Evolutionary conservation across 495 filamentous ascomycete species (phyloP).

Genomic region (Aspergillus affinis): DNA sequence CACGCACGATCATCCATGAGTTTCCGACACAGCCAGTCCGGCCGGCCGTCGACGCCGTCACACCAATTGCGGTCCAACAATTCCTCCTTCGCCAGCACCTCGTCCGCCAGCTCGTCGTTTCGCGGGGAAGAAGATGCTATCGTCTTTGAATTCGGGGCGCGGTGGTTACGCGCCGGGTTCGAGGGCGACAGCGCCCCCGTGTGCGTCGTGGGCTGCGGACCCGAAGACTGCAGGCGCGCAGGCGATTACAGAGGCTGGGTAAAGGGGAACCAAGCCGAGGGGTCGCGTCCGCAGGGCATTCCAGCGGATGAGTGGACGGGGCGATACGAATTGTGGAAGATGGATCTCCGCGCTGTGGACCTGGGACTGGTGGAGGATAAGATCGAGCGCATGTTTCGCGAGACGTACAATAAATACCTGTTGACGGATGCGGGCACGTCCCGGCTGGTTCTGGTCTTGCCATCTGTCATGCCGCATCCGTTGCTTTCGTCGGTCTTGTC

Average conservation of each 20-base stretch:
- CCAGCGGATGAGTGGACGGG: constrained; percentile 64
- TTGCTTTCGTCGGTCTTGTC: constrained; percentile 72
- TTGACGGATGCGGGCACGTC: constrained; percentile 73
- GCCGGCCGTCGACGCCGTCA: constrained; percentile 36
- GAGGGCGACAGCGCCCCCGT: constrained; percentile 75
- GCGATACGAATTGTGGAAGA: constrained; percentile 77
- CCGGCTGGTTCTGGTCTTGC: constrained; percentile 70
- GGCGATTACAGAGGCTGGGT: constrained; percentile 81
- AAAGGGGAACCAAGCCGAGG: constrained; percentile 23
- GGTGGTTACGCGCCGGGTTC: constrained; percentile 80
- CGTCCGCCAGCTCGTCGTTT: constrained; percentile 67
- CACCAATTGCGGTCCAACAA: constrained; percentile 38
- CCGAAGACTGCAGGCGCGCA: constrained; percentile 69
- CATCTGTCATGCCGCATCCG: constrained; percentile 74
- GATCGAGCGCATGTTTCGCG: constrained; percentile 78
- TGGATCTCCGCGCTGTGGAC: constrained; percentile 70
- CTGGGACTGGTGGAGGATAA: constrained; percentile 82
- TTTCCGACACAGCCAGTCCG: constrained; percentile 35
- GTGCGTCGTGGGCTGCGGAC: constrained; percentile 68
- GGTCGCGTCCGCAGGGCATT: constrained; percentile 23
- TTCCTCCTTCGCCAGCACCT: constrained; percentile 58
- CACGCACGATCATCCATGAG: constrained; percentile 12
- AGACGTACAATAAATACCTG: constrained; percentile 83
- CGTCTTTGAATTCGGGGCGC: constrained; percentile 77
- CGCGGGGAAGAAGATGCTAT: constrained; percentile 82